Conservation (phyloP, 2,329 filamentous ascomycete genomes). For the Epichloe typhina region DNA sequence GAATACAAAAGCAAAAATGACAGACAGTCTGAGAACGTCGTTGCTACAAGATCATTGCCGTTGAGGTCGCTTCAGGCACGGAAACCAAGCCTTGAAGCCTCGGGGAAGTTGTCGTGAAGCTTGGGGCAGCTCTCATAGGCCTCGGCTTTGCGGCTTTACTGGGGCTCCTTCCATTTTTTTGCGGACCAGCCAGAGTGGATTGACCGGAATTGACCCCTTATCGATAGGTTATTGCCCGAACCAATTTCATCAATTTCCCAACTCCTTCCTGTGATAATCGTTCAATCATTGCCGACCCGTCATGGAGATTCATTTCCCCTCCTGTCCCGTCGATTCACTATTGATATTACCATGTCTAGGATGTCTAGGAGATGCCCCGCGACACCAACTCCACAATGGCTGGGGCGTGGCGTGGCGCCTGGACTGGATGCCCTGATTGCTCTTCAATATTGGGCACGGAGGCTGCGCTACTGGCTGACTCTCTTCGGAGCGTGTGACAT, state of each 20-base stretch:
- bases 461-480: background rate
- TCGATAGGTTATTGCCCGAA: too few relatives aligned
- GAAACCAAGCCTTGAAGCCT: background rate
- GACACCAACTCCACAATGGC: background rate
- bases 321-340: background rate
- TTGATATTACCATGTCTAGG: background rate
- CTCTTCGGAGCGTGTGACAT: background rate
- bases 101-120: background rate
- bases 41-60: background rate
- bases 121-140: background rate
- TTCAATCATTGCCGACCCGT: too few relatives aligned
- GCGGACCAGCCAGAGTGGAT: too few relatives aligned
- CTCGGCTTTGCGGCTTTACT: background rate
- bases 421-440: background rate
- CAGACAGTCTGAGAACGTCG: background rate
- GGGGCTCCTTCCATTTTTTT: background rate
- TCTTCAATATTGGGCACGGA: background rate
- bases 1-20: background rate
- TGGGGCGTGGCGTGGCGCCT: background rate
- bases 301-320: background rate
- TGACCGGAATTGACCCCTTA: too few relatives aligned
- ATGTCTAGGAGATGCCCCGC: background rate
- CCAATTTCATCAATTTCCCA: too few relatives aligned
- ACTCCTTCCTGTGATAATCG: too few relatives aligned
- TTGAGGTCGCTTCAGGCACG: background rate